These are phyloP conservation scores for Hypoxylon trugodes DNA, from an alignment of 495 filamentous ascomycete species.

Conservation along the genomic window DNA sequence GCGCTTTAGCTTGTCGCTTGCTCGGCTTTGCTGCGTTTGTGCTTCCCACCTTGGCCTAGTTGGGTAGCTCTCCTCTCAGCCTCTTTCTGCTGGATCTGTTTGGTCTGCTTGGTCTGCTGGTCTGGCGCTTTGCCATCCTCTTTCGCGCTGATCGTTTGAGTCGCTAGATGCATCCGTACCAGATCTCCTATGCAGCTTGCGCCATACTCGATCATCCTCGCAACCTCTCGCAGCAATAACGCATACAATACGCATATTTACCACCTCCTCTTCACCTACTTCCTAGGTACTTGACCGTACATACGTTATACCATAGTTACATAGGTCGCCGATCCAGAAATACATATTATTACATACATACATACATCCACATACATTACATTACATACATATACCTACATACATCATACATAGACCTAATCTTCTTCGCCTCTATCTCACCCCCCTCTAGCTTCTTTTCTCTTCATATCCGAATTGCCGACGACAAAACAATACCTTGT, in stretches of 20 bases:
- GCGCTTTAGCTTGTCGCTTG: slow-evolving; percentile 9
- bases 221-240: slow-evolving; percentile 37
- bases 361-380: slow-evolving; percentile 2
- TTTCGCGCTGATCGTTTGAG: slow-evolving; percentile 15
- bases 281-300: slow-evolving; percentile 2
- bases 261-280: slow-evolving; percentile 27
- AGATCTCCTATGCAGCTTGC: slow-evolving; percentile 32
- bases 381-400: slow-evolving; percentile 2
- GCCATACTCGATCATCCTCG: slow-evolving; percentile 36
- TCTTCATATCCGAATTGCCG: slow-evolving; percentile 46
- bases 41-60: slow-evolving; percentile 3
- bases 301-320: slow-evolving; percentile 29
- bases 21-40: neutral
- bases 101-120: too few species aligned
- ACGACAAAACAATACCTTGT: slow-evolving; percentile 39
- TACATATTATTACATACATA: slow-evolving; percentile 12
- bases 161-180: slow-evolving; percentile 35
- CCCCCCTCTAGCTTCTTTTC: slow-evolving; percentile 8
- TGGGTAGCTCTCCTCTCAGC: neutral
- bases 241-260: slow-evolving; percentile 23
- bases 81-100: neutral
- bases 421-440: neutral
- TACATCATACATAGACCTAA: too few species aligned
- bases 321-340: slow-evolving; percentile 43
- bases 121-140: neutral